Conservation (phyloP, 1,284 basidiomycete species). For the Pseudozyma tsukubaensis region DNA sequence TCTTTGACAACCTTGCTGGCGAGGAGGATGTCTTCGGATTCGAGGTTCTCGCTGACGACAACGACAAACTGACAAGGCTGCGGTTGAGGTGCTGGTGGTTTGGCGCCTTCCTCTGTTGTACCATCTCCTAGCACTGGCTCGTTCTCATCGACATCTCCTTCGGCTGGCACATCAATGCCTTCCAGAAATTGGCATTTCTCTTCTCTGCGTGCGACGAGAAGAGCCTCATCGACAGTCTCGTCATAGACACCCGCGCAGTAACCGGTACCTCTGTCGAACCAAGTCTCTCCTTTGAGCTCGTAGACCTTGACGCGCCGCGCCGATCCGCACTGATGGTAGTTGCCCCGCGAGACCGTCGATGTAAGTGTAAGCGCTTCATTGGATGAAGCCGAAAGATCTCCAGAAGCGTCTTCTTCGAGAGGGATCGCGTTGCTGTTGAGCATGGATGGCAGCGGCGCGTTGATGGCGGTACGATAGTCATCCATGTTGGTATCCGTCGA, state of each 20-base stretch:
- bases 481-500: constrained; percentile 21
- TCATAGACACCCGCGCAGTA: constrained; percentile 68
- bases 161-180: constrained; percentile 41
- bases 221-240: constrained; percentile 63
- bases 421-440: constrained; percentile 47
- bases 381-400: constrained; percentile 45
- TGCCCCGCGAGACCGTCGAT: constrained; percentile 62
- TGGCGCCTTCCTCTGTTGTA: constrained; percentile 41
- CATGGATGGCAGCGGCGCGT: constrained; percentile 47
- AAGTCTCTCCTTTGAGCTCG: constrained; percentile 64
- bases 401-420: constrained; percentile 45
- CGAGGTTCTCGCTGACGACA: constrained; percentile 62
- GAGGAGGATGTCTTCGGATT: constrained; percentile 64
- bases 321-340: constrained; percentile 67
- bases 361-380: constrained; percentile 55
- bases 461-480: constrained; percentile 34
- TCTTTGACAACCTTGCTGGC: constrained; percentile 64
- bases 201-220: constrained; percentile 64
- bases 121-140: constrained; percentile 41
- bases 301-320: constrained; percentile 67
- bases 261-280: constrained; percentile 66
- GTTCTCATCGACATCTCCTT: constrained; percentile 25
- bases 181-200: constrained; percentile 61
- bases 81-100: constrained; percentile 14
- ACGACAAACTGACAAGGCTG: constrained; percentile 58